Evolutionary conservation across 345 rosid genomes (phyloP).

Genomic region (Anastatica hierochuntica): DNA sequence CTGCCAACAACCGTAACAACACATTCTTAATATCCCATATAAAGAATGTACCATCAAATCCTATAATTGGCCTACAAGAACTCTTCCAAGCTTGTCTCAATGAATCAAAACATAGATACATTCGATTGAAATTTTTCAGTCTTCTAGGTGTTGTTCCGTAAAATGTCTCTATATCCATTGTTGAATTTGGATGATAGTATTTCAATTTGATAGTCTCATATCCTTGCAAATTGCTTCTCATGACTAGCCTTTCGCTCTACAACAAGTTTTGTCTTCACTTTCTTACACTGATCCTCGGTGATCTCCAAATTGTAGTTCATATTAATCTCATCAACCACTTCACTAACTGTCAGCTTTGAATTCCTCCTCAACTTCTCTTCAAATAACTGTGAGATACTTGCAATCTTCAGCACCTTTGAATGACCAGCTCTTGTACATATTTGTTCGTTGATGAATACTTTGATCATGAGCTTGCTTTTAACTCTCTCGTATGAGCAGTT

Average conservation of each 20-base stretch:
- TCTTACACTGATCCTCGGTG: no score
- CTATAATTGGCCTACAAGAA: not conserved
- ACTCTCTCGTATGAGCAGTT: not conserved
- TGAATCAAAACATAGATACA: not conserved
- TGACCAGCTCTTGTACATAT: not conserved
- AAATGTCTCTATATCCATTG: no score
- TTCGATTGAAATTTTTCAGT: not conserved
- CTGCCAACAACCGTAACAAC: not conserved
- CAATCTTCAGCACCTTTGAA: not conserved
- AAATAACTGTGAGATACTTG: not conserved
- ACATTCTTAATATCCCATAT: not conserved
- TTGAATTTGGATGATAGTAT: no score
- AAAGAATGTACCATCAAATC: not conserved
- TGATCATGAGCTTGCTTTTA: not conserved
- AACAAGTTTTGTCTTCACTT: no score
- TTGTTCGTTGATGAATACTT: not conserved
- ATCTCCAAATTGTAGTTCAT: no score
- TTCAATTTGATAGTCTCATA: no score
- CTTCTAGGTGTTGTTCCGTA: not conserved
- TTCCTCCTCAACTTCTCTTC: not conserved
- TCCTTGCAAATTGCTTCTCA: no score
- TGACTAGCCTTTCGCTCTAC: no score
- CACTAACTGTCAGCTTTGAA: not conserved
- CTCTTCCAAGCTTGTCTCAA: not conserved
- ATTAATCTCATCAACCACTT: not conserved